Evolutionary conservation across 2,329 filamentous ascomycete species (phyloP).

Genomic region (Trichoderma koningiopsis): DNA sequence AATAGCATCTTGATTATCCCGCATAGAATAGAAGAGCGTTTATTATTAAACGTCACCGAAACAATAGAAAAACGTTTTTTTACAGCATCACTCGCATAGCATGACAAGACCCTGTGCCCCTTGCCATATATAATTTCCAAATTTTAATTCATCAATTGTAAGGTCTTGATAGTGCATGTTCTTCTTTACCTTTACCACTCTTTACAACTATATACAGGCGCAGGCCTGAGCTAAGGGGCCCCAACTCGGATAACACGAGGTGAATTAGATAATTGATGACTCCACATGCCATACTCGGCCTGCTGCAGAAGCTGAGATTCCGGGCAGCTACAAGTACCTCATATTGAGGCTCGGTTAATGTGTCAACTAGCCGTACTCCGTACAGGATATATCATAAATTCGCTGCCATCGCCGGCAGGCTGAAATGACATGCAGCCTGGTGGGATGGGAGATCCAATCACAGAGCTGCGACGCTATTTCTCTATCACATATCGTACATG

Average conservation of each 20-base stretch:
- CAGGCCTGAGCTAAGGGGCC: neutral
- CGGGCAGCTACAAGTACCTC: neutral
- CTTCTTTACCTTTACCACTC: too few species aligned
- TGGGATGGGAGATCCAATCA: slow-evolving; percentile 9
- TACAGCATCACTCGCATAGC: neutral
- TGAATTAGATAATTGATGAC: neutral
- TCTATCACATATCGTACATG: slow-evolving; percentile 8
- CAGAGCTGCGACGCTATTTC: neutral
- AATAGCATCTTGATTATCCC: neutral
- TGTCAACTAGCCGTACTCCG: neutral
- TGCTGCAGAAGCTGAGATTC: neutral
- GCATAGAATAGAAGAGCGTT: neutral
- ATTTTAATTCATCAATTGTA: neutral
- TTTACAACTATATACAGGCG: neutral
- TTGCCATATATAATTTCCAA: neutral
- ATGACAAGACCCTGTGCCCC: neutral
- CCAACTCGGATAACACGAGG: neutral
- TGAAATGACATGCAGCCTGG: neutral
- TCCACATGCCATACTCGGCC: neutral
- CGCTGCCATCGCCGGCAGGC: neutral
- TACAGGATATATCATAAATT: neutral
- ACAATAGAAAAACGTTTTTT: neutral
- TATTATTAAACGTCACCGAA: neutral
- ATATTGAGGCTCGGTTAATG: neutral
- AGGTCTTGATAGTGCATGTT: neutral